phyloP scores from a whole-genome alignment of 768 basidiomycete species.

The Pulveroboletus sp. region DNA sequence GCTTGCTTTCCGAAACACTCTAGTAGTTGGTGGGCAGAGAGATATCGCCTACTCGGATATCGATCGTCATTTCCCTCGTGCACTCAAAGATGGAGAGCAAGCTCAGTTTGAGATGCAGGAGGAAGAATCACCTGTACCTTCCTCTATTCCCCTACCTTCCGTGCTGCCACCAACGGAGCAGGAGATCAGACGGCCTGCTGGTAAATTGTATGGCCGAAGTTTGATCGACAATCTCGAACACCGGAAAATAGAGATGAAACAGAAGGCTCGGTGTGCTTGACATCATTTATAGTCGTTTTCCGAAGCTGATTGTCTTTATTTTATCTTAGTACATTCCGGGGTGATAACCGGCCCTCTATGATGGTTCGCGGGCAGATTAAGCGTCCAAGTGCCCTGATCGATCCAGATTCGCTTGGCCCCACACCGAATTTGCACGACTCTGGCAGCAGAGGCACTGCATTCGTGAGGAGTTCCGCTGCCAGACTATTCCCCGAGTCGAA shows the following conservation, averaged over 20 bases:
- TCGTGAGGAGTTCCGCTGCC: constrained; percentile 48
- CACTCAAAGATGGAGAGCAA: constrained; percentile 76
- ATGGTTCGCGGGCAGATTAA: constrained; percentile 65
- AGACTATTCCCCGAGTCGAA: constrained; percentile 68
- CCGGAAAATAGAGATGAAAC: constrained; percentile 77
- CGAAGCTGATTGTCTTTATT: constrained; percentile 5
- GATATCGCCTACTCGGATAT: constrained; percentile 60
- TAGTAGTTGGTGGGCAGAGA: constrained; percentile 63
- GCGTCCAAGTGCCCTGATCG: constrained; percentile 67
- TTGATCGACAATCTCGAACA: constrained; percentile 86
- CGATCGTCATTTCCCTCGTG: constrained; percentile 60
- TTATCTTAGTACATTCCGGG: constrained; percentile 67
- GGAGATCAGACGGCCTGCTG: constrained; percentile 51
- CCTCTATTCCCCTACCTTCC: constrained; percentile 28
- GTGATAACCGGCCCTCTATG: constrained; percentile 89
- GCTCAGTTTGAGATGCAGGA: constrained; percentile 43
- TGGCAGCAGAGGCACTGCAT: constrained; percentile 39
- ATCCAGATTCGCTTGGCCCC: constrained; percentile 54
- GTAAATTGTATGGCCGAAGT: constrained; percentile 82
- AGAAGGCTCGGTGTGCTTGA: constrained; percentile 69
- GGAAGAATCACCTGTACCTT: constrained; percentile 33
- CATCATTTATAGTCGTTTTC: background rate
- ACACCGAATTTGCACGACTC: constrained; percentile 45
- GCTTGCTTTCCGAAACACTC: constrained; percentile 78
- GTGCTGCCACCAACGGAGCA: constrained; percentile 30